Percentiles rank a stretch among this genome's conserved stretches.
phyloP scores from a whole-genome alignment of 768 basidiomycete species.

The Lactarius evosmus region DNA sequence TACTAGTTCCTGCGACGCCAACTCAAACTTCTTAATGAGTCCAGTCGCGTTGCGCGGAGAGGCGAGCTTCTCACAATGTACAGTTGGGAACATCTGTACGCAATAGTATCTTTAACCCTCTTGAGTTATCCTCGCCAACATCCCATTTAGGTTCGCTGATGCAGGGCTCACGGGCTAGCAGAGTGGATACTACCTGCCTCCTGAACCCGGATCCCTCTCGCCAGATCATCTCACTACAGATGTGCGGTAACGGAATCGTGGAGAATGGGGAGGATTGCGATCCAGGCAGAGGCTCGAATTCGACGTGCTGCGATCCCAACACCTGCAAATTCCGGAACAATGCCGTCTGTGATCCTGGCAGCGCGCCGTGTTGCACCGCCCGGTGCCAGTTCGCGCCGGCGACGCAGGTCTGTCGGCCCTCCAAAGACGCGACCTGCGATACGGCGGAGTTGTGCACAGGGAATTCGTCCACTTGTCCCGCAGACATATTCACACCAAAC shows the following conservation, averaged over 20 bases:
- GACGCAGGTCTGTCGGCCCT: slow-evolving; percentile 66
- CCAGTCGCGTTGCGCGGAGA: slow-evolving; percentile 66
- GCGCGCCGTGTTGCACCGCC: slow-evolving; percentile 69
- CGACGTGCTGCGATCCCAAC: slow-evolving; percentile 67
- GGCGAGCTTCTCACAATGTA: slow-evolving; percentile 72
- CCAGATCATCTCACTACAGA: slow-evolving; percentile 55
- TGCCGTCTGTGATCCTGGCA: slow-evolving; percentile 76
- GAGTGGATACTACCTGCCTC: slow-evolving; percentile 65
- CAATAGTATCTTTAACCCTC: slow-evolving; percentile 19
- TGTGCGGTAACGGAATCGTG: slow-evolving; percentile 83
- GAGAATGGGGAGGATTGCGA: slow-evolving; percentile 86
- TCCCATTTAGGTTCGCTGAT: slow-evolving; percentile 56
- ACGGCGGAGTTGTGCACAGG: slow-evolving; percentile 72
- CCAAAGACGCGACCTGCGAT: slow-evolving; percentile 67
- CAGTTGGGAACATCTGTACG: slow-evolving; percentile 81
- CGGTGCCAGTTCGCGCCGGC: slow-evolving; percentile 67
- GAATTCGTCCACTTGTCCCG: slow-evolving; percentile 66
- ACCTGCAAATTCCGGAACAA: slow-evolving; percentile 72
- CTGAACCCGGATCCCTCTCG: slow-evolving; percentile 47
- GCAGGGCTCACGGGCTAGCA: slow-evolving; percentile 41
- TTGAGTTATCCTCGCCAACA: slow-evolving; percentile 1
- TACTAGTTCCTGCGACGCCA: slow-evolving; percentile 57
- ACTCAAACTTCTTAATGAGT: slow-evolving; percentile 77
- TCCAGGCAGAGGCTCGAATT: slow-evolving; percentile 58
- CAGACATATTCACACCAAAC: slow-evolving; percentile 58